phyloP scores from a whole-genome alignment of 257 asterid species.

The Solanum commersonii region DNA sequence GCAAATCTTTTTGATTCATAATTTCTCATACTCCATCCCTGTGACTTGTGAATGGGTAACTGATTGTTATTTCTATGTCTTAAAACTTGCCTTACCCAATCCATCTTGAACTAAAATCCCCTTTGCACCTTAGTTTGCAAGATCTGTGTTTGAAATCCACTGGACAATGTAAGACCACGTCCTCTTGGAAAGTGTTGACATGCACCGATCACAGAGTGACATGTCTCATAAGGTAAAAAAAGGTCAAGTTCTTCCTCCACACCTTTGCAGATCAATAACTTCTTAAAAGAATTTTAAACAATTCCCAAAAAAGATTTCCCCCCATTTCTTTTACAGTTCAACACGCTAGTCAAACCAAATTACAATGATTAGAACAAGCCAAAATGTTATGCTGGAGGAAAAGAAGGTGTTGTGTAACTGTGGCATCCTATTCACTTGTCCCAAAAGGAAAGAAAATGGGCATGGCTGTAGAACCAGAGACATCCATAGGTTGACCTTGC shows the following conservation, averaged over 20 bases:
- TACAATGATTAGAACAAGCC: background rate
- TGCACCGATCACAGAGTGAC: background rate
- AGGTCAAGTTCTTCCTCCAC: background rate
- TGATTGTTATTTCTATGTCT: background rate
- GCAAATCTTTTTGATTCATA: background rate
- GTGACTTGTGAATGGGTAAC: background rate
- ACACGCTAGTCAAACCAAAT: background rate
- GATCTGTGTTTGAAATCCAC: background rate
- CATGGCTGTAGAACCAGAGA: background rate
- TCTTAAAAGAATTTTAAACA: background rate
- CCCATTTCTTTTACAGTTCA: background rate
- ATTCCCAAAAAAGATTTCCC: background rate
- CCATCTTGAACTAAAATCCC: background rate
- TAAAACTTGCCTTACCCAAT: background rate
- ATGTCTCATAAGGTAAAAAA: background rate
- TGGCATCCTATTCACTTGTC: background rate
- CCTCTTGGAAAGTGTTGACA: background rate
- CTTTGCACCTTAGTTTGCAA: background rate
- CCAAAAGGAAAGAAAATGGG: background rate
- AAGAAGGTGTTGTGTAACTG: background rate
- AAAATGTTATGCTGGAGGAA: background rate
- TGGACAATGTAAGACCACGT: background rate
- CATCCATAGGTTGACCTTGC: background rate
- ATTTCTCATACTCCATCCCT: background rate
- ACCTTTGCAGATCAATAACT: background rate